Evolutionary conservation across 2,329 filamentous ascomycete genomes (phyloP).

Genomic region (Botrytis hyacinthi): DNA sequence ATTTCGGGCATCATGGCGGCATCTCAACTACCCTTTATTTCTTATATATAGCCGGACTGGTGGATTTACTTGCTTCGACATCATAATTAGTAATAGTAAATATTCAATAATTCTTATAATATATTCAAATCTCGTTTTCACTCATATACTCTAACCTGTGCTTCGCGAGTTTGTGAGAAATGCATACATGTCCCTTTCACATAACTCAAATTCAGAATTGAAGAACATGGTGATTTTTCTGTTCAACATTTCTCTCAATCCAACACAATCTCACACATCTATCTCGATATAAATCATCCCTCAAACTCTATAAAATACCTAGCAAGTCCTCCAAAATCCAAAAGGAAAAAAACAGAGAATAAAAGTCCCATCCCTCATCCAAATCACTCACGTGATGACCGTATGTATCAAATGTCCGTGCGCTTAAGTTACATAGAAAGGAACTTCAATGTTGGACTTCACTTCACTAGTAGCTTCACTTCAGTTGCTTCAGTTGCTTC

Average conservation of each 20-base stretch:
- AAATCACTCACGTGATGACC: too few species aligned
- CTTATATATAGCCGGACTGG: background rate
- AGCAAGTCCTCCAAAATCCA: too few species aligned
- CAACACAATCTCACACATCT: background rate
- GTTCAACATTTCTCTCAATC: background rate
- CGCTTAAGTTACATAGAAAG: too few species aligned
- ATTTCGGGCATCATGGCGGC: rapidly evolving
- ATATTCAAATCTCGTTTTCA: background rate
- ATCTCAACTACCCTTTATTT: background rate
- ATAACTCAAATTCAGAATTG: background rate
- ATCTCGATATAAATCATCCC: too few species aligned
- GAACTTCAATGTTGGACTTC: too few species aligned
- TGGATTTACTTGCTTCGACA: background rate
- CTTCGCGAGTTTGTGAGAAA: background rate
- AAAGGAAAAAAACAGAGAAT: too few species aligned
- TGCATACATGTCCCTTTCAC: rapidly evolving
- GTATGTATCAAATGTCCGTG: too few species aligned
- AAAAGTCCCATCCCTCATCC: too few species aligned
- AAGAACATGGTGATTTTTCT: rapidly evolving
- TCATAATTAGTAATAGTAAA: background rate
- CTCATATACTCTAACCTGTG: background rate
- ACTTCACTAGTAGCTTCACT: too few species aligned
- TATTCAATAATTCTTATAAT: background rate
- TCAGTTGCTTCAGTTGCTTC: too few species aligned
- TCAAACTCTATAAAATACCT: too few species aligned